Evolutionary conservation across 2,329 filamentous ascomycete genomes (phyloP).

Genomic region (Microdochium bolleyi): DNA sequence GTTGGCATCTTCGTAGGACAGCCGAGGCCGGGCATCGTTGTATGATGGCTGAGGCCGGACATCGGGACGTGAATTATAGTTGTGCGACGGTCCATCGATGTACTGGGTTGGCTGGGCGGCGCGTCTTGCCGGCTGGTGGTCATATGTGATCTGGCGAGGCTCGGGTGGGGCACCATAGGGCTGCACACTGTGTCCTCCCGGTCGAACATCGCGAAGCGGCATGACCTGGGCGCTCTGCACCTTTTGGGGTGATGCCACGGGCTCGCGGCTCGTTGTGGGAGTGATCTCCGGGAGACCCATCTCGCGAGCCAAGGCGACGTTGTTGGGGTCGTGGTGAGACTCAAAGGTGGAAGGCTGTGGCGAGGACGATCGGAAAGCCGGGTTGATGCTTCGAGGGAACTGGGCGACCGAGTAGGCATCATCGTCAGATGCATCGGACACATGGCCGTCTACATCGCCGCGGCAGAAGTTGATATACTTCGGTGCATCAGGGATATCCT

Average conservation of each 20-base stretch:
- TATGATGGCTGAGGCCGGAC: constrained; percentile 19
- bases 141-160: background rate
- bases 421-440: constrained; percentile 78
- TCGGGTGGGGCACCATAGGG: constrained; percentile 15
- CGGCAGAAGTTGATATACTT: constrained; percentile 99
- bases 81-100: background rate
- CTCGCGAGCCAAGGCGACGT: constrained; percentile 63
- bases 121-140: background rate
- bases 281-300: constrained; percentile 50
- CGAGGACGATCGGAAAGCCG: constrained; percentile 90
- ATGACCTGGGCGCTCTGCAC: constrained; percentile 8
- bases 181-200: constrained; percentile 16
- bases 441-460: constrained; percentile 72
- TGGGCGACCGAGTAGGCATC: constrained; percentile 91
- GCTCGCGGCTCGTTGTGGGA: constrained; percentile 39
- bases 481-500: constrained; percentile 94
- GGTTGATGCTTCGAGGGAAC: constrained; percentile 91
- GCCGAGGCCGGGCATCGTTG: constrained; percentile 53
- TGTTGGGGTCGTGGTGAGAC: constrained; percentile 82
- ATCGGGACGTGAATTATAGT: background rate
- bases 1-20: constrained; percentile 26
- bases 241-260: constrained; percentile 45
- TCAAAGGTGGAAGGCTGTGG: constrained; percentile 90
- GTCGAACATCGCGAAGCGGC: constrained; percentile 11
- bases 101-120: background rate